Conservation (phyloP, 2,329 filamentous ascomycete genomes). For the Verticillium zaregamsianum region DNA sequence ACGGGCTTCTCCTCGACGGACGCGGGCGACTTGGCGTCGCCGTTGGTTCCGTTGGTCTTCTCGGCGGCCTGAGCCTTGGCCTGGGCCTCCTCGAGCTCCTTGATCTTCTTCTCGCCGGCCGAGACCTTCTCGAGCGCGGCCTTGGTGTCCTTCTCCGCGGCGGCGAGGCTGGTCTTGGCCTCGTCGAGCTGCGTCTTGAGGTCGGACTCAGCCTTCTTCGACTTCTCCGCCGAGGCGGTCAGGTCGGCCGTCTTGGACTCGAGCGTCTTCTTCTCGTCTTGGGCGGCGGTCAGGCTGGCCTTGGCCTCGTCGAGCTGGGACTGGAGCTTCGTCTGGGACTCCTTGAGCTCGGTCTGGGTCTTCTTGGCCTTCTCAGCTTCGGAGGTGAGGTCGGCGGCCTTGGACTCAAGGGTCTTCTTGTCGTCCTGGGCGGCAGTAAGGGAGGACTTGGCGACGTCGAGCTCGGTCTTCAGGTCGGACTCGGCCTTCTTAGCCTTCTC, state of each 20-base stretch:
- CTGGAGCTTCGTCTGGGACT: conserved; percentile 7
- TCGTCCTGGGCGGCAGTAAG: conserved; percentile 5
- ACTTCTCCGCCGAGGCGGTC: conserved; percentile 11
- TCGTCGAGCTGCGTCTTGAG: conserved; percentile 5
- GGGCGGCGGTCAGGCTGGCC: conserved; percentile 3
- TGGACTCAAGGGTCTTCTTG: conserved; percentile 7
- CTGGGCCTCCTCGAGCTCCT: conserved; percentile 10
- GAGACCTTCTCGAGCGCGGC: conserved; percentile 5
- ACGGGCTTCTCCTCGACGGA: neutral
- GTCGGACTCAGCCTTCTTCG: conserved; percentile 6
- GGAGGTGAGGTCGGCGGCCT: conserved; percentile 3
- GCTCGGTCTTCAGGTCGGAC: conserved; percentile 3
- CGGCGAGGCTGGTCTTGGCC: conserved; percentile 2
- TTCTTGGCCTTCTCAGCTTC: conserved; percentile 10
- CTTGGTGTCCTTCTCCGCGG: conserved; percentile 9
- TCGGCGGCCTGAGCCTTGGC: conserved; percentile 15
- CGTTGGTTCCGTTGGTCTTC: neutral
- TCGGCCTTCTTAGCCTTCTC: conserved; percentile 10
- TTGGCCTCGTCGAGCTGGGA: conserved; percentile 6
- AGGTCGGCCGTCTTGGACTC: neutral
- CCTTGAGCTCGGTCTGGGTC: conserved; percentile 6
- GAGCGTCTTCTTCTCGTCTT: conserved; percentile 8
- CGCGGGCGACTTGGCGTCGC: neutral
- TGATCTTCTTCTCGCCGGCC: conserved; percentile 8
- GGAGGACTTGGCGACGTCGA: conserved; percentile 6